These are phyloP conservation scores for Melastoma candidum DNA, from an alignment of 441 rosid species.

Conservation along the genomic window DNA sequence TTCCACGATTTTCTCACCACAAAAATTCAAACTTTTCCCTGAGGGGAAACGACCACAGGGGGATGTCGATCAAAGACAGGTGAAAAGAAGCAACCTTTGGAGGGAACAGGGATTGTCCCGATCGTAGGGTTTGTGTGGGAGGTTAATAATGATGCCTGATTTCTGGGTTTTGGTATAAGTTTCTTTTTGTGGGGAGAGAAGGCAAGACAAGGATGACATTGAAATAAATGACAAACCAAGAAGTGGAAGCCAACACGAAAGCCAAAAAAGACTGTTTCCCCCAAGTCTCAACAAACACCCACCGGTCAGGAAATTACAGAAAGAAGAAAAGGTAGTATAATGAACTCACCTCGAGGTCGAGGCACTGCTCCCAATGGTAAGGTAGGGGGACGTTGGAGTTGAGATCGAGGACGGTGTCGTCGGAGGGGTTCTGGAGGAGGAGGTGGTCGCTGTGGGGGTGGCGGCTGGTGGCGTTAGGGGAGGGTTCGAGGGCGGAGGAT, in stretches of 20 bases:
- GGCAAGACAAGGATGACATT: constrained; percentile 1
- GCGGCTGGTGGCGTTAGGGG: constrained; percentile 35
- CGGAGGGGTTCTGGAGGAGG: constrained; percentile 11
- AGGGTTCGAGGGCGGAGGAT: constrained; percentile 24
- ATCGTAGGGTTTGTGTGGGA: not conserved
- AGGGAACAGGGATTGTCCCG: not conserved
- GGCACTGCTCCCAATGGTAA: constrained; percentile 80
- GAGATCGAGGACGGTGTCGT: constrained; percentile 52
- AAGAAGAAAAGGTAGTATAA: too few species aligned
- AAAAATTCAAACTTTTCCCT: not conserved
- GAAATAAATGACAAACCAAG: not conserved
- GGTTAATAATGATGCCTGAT: not conserved
- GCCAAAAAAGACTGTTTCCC: too few species aligned
- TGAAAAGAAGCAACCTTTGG: not conserved
- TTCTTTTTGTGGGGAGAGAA: not conserved
- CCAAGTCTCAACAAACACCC: too few species aligned
- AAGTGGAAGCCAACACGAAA: too few species aligned
- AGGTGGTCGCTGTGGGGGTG: constrained; percentile 8
- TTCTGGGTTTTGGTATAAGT: not conserved
- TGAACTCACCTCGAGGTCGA: constrained; percentile 57
- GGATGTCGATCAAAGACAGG: not conserved
- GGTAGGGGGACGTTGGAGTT: constrained; percentile 68
- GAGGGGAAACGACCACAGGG: not conserved
- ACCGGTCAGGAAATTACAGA: too few species aligned
- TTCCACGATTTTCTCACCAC: not conserved